A percentile compares a stretch with the other conserved stretches of the same genome.
Conservation (phyloP, 2,329 filamentous ascomycete species). For the Alternaria longipes region DNA sequence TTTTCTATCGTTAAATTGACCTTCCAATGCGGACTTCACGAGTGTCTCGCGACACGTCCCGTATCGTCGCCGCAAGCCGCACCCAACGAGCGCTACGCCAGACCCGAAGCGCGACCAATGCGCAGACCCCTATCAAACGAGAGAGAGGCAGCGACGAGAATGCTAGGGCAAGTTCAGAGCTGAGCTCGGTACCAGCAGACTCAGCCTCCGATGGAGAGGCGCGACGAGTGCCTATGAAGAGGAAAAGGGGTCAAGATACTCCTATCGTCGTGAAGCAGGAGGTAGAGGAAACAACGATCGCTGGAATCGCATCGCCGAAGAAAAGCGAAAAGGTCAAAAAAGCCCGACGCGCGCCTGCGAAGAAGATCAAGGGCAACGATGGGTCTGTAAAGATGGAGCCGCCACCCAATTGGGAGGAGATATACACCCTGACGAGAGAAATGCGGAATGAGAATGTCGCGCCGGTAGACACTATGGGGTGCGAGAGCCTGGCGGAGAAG, state of each 20-base stretch:
- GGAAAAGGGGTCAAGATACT: conserved; percentile 55
- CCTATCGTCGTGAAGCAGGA: conserved; percentile 48
- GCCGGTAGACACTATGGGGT: conserved; percentile 97
- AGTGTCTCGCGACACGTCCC: conserved; percentile 49
- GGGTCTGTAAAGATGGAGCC: conserved; percentile 62
- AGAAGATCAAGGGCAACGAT: conserved; percentile 41
- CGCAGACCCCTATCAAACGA: conserved; percentile 28
- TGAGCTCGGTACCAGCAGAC: conserved; percentile 43
- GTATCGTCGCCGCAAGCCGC: conserved; percentile 43
- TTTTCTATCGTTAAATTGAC: background rate
- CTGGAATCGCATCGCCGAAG: conserved; percentile 35
- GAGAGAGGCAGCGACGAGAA: conserved; percentile 17
- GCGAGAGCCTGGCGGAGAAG: conserved; percentile 75
- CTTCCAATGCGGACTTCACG: conserved; percentile 49
- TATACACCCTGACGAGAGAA: conserved; percentile 78
- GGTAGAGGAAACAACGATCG: conserved; percentile 28
- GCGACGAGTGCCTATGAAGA: conserved; percentile 50
- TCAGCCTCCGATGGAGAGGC: conserved; percentile 35
- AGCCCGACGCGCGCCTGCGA: conserved; percentile 50
- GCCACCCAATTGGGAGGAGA: conserved; percentile 82
- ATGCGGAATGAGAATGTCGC: conserved; percentile 80
- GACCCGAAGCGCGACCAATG: conserved; percentile 39
- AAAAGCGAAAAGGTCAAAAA: conserved; percentile 42
- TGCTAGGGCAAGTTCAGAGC: conserved; percentile 39
- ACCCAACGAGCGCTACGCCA: conserved; percentile 42